A percentile compares a stretch with the other conserved stretches of the same genome.
Conservation (phyloP, 768 basidiomycete genomes). For the Suillus lakei region DNA sequence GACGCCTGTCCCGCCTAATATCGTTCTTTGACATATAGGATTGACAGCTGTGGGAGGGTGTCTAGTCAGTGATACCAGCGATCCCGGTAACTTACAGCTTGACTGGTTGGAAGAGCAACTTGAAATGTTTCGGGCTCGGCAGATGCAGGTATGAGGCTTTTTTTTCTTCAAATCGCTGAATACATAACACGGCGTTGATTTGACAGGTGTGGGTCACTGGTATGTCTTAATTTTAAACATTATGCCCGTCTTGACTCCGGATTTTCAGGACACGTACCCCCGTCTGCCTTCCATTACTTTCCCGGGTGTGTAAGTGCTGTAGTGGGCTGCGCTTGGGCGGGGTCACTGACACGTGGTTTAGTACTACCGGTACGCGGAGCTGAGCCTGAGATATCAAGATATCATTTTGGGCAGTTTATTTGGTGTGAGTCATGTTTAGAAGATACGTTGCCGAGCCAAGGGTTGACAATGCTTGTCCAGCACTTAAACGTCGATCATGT, state of each 20-base stretch:
- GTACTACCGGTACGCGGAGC: slow-evolving; percentile 72
- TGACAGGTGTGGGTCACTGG: slow-evolving; percentile 55
- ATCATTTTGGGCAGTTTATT: slow-evolving; percentile 86
- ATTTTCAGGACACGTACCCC: slow-evolving; percentile 80
- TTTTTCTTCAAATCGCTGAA: background rate
- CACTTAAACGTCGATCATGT: slow-evolving; percentile 89
- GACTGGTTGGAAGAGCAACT: slow-evolving; percentile 93
- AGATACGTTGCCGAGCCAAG: slow-evolving; percentile 28
- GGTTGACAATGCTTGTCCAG: slow-evolving; percentile 38
- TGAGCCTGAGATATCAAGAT: slow-evolving; percentile 85
- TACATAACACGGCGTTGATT: background rate
- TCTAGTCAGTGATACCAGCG: slow-evolving; percentile 58
- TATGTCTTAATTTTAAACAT: slow-evolving; percentile 24
- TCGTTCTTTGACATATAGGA: slow-evolving; percentile 13
- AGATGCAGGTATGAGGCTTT: slow-evolving; percentile 65
- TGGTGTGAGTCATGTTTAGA: slow-evolving; percentile 57
- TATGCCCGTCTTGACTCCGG: slow-evolving; percentile 28
- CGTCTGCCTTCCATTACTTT: slow-evolving; percentile 79
- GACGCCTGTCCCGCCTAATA: slow-evolving; percentile 8
- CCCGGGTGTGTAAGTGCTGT: slow-evolving; percentile 74
- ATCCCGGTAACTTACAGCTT: slow-evolving; percentile 88
- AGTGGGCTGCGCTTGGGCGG: background rate
- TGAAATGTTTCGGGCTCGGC: slow-evolving; percentile 62
- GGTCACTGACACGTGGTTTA: slow-evolving; percentile 16
- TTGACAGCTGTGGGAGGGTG: slow-evolving; percentile 77